These are phyloP conservation scores for Tuber aestivum DNA, from an alignment of 495 filamentous ascomycete genomes.

Conservation along the genomic window DNA sequence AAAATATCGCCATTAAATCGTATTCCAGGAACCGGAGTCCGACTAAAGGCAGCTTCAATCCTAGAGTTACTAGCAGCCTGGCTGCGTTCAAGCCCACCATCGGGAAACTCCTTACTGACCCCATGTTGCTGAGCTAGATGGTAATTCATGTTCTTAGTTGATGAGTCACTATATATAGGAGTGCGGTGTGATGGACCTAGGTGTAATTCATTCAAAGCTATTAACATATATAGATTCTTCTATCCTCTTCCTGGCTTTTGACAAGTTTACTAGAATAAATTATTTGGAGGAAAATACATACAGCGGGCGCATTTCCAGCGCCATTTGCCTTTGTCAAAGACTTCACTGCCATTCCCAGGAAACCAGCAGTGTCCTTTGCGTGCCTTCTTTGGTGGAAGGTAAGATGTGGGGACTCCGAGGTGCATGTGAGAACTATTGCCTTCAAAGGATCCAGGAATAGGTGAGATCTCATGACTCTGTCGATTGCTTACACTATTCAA, in stretches of 20 bases:
- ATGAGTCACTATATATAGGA: neutral
- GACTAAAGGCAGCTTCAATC: neutral
- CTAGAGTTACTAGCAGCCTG: neutral
- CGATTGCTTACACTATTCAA: neutral
- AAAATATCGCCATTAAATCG: neutral
- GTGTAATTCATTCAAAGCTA: neutral
- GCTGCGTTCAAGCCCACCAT: neutral
- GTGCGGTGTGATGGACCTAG: neutral
- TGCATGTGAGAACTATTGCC: neutral
- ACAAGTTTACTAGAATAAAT: too few relatives aligned
- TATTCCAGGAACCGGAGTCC: neutral
- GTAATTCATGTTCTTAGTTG: neutral
- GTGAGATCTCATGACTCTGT: neutral
- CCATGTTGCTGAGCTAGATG: neutral
- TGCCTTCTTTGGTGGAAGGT: neutral
- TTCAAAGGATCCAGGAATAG: neutral
- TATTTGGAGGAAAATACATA: neutral
- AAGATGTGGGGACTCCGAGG: neutral
- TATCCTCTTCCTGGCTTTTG: too few relatives aligned
- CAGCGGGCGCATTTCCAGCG: neutral
- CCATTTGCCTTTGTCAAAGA: neutral
- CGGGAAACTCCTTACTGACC: neutral
- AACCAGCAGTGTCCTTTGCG: neutral
- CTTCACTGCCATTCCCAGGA: neutral
- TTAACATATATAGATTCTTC: neutral